Base-by-base conservation (phyloP, 176 grass and related monocot species). In the Carex pumila region DNA sequence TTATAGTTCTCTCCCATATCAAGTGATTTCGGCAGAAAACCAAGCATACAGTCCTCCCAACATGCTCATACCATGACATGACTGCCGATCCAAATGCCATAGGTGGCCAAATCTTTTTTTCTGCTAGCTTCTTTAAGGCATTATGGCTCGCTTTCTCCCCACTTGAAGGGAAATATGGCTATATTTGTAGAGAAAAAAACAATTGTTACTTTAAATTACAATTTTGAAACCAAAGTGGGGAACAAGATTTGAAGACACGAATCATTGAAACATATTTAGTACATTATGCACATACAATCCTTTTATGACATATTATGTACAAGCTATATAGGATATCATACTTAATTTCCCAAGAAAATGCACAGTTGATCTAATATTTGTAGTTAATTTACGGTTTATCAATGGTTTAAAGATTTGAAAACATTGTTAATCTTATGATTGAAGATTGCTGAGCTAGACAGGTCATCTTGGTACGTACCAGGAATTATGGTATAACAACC, bases 61-160 rank as follows among this genome's bases (percentile, higher is more conserved):
- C 66, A 87, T 98, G 95, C 86, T 98, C 95, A 83, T 98, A 98
- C 95, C 92, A 94, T 25, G 95, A 93, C 95, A 98, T 98, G 31
- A 94, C 89, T 11, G 95, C 87, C 0, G 95, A 90, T 0, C 82
- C 92, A 37, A 94, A 94, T 9, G 88, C 71, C 69, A 90, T 5
- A 12, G 92, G 92, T 22, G 95, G 95, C 95, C 95, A 97, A 10
- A 98, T 87, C 77, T 87, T 91, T 86, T 88, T 98, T 69, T 69
- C 86, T 9, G 95, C 95, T 52, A 97, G 37, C 58, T 79, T 85
- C 72, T 37, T 59, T 83, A 94, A 87, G 18, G 90, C 89, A 34
- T 82, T 90, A 65, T 88, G 88, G 56, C 92, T 94, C 25, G 88
- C 82, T 83, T 61, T 67, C 84, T 66, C 32, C 18, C 73, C 86